Evolutionary conservation across 345 rosid species (phyloP), one percentile per base, ranked within the genome.

Genomic region (Bruguiera parviflora): DNA sequence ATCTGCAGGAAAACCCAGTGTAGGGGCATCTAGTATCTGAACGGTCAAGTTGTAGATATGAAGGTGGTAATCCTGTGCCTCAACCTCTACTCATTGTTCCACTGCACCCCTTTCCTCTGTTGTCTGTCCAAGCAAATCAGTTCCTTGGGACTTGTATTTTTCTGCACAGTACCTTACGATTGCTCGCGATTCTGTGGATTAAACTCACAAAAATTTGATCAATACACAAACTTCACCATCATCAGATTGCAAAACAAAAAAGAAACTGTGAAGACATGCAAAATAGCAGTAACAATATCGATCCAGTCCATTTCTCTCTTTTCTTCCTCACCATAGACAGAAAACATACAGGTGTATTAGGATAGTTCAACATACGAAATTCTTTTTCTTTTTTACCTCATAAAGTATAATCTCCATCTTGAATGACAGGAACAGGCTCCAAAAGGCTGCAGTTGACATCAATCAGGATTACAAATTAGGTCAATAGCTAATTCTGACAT

Each of bases 61-160:
- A 10, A 89, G 97, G 73, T 88, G 75, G 79, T 19, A 87, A 64
- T 68, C 75, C 1, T 81, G 80, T 3, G 90, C 89, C 64, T 88
- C 94, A 0, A 87, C 87, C 9, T 91, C 88, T 0, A 91, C 79
- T 94, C 94, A 91, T 43, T 84, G 91, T 46, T 87, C 96, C 4
- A 91, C 90, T 2, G 76, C 74, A 0, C 86, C 97, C 53, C 83
- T 83, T 13, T 79, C 86, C 68, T 85, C 85, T 22, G 77, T 20
- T 1, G 81, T 80, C 37, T 78, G 63, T 0, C 86, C 84, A 11
- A 83, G 71, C 24, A 85, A 79, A 22, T 81, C 84, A 8, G 79
- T 81, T 20, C 84, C 85, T 25, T 83, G 86, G 3, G 71, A 52
- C 74, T 63, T 75, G 84, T 87, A 85, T 33, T 88, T 91, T 63